These are phyloP conservation scores for Calocera viscosa DNA, from an alignment of 768 basidiomycete species.

Conservation along the genomic window DNA sequence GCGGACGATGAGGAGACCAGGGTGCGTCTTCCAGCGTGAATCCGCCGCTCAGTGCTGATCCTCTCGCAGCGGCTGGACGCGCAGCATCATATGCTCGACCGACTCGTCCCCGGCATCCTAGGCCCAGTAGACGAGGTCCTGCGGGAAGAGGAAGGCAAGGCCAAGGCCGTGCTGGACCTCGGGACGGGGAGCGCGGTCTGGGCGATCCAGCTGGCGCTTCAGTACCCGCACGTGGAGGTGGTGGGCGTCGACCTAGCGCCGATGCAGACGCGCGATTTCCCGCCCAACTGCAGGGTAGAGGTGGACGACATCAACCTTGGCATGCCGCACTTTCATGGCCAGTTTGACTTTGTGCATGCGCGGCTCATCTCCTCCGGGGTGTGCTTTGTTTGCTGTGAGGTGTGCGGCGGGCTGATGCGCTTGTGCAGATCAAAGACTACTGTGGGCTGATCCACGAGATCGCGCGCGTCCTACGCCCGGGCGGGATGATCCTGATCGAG, in stretches of 20 bases:
- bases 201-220: constrained; percentile 62
- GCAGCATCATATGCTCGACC: constrained; percentile 53
- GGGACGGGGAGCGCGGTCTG: constrained; percentile 72
- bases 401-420: constrained; percentile 15
- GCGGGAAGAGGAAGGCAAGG: constrained; percentile 36
- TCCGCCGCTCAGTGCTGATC: constrained; percentile 11
- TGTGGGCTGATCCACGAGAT: constrained; percentile 53
- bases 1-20: constrained; percentile 64
- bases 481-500: constrained; percentile 50
- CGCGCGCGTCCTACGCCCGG: constrained; percentile 51
- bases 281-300: constrained; percentile 38
- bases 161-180: constrained; percentile 57
- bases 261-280: constrained; percentile 55
- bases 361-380: constrained; percentile 64
- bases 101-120: constrained; percentile 55
- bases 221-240: constrained; percentile 54
- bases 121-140: constrained; percentile 46
- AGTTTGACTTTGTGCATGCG: constrained; percentile 64
- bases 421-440: constrained; percentile 54
- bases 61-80: constrained; percentile 35
- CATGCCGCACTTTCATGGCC: constrained; percentile 62
- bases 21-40: constrained; percentile 41
- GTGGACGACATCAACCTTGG: constrained; percentile 78
- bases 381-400: constrained; percentile 27
- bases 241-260: constrained; percentile 73